Evolutionary conservation across 1,284 basidiomycete genomes (phyloP).

Genomic region (Fomitiporia mediterranea): DNA sequence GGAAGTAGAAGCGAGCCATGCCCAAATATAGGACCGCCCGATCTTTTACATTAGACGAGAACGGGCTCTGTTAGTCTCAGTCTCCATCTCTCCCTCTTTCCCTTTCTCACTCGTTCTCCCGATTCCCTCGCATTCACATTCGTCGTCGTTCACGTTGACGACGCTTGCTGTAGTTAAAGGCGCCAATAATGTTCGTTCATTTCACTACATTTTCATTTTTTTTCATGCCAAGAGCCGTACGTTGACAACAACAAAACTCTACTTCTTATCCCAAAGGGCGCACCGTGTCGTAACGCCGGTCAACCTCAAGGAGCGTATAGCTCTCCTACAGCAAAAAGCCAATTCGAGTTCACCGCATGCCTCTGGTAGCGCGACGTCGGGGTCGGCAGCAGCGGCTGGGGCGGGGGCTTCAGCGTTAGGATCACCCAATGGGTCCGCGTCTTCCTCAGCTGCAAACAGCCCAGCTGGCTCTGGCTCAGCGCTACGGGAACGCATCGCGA

Average conservation of each 20-base stretch:
- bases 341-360: constrained; percentile 25
- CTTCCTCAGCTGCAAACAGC: background rate
- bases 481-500: constrained; percentile 68
- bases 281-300: constrained; percentile 24
- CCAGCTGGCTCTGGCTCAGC: constrained; percentile 29
- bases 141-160: background rate
- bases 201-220: no score
- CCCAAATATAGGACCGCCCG: background rate
- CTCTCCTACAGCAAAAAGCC: constrained; percentile 62
- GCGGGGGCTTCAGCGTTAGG: background rate
- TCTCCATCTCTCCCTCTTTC: constrained; percentile 8
- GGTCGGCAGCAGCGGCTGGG: background rate
- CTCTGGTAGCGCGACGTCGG: constrained; percentile 22
- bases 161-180: background rate
- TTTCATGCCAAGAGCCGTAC: background rate
- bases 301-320: constrained; percentile 73
- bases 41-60: background rate
- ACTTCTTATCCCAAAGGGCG: constrained; percentile 8
- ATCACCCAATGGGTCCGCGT: background rate
- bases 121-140: background rate
- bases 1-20: background rate
- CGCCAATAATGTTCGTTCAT: background rate
- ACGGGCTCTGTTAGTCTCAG: no score
- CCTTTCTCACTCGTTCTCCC: background rate
- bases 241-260: no score